Base-by-base conservation (phyloP, 768 basidiomycete species). In the Xanthoconium purpureum region DNA sequence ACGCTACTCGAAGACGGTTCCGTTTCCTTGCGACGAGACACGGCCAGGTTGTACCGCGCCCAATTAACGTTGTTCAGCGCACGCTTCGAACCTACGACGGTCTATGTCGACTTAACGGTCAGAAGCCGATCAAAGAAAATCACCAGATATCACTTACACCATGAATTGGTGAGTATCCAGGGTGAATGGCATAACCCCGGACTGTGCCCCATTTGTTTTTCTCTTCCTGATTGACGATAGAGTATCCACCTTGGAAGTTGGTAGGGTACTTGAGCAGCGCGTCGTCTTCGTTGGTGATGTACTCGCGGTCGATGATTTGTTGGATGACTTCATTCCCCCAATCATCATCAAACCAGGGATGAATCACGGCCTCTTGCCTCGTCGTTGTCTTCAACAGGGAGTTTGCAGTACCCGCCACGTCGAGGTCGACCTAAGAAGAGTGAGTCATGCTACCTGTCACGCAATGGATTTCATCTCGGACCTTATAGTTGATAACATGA, bases 401-500 rank as follows among this genome's bases (percentile, higher is more conserved):
- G 71, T 87, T 88, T 12, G 73, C 64, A n/a, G 71, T 71, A 2
- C 86, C 85, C 2, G 73, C 84, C 42, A 88, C 75, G 56, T 88
- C 85, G 36, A 88, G 78, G 57, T 88, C 86, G 59, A 87, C 79
- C 71, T 82, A 58, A 36, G 37, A 59, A 51, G n/a, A 44, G 54
- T 62, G 7, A 58, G 29, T 37, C 11, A 47, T 40, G 33, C 11
- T 14, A 32, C 17, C 29, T n/a, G 49, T 33, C 20, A 12, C 24
- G 32, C 13, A 29, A 44, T 35, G 46, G 39, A 47, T n/a, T 38
- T 8, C 20, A 20, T 43, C 13, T 28, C 57, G 11, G n/a, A 76
- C 80, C 69, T 82, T 83, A 70, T 75, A 84, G 65, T 84, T 85
- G 65, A 88, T 82, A 35, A 87, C 79, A 61, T 86, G 85, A 65